These are phyloP conservation scores for Mycosphaerella arachidis DNA, from an alignment of 2,329 filamentous ascomycete species.

Conservation along the genomic window DNA sequence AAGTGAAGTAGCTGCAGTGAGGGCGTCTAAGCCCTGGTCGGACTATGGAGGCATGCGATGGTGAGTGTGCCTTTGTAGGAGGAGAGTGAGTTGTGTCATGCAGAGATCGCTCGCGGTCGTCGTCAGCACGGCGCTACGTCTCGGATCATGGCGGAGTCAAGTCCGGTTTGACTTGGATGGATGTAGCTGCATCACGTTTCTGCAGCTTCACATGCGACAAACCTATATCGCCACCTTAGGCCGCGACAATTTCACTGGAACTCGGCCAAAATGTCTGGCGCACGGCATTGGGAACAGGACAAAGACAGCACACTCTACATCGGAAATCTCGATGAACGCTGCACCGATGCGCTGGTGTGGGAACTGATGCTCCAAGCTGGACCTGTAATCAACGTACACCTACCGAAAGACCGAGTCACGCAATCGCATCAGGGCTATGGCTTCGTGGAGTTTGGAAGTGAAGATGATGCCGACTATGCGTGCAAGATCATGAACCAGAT, in stretches of 20 bases:
- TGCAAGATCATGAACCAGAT: slow-evolving; percentile 96
- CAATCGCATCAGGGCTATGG: slow-evolving; percentile 97
- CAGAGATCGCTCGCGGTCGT: neutral
- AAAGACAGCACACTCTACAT: slow-evolving; percentile 98
- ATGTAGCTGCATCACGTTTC: too few relatives aligned
- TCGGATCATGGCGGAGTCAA: slow-evolving; percentile 1
- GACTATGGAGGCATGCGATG: slow-evolving; percentile 5
- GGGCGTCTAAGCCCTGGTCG: slow-evolving; percentile 1
- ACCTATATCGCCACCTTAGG: neutral
- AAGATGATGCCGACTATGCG: slow-evolving; percentile 94
- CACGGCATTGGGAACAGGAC: slow-evolving; percentile 84
- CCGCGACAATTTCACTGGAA: neutral
- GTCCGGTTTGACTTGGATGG: neutral
- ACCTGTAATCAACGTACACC: slow-evolving; percentile 94
- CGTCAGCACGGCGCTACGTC: neutral
- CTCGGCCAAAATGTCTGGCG: slow-evolving; percentile 57
- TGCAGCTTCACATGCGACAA: slow-evolving; percentile 4
- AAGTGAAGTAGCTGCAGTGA: neutral
- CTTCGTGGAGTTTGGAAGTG: slow-evolving; percentile 96
- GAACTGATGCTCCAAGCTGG: slow-evolving; percentile 98
- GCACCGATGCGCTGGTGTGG: slow-evolving; percentile 84
- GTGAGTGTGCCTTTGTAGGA: neutral
- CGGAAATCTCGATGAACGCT: slow-evolving; percentile 96
- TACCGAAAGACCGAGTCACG: slow-evolving; percentile 96
- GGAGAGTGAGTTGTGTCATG: neutral